A percentile compares a stretch with the other conserved stretches of the same genome.
Evolutionary conservation across 169 alveolate genomes (phyloP).

Genomic region (Babesia sp.): DNA sequence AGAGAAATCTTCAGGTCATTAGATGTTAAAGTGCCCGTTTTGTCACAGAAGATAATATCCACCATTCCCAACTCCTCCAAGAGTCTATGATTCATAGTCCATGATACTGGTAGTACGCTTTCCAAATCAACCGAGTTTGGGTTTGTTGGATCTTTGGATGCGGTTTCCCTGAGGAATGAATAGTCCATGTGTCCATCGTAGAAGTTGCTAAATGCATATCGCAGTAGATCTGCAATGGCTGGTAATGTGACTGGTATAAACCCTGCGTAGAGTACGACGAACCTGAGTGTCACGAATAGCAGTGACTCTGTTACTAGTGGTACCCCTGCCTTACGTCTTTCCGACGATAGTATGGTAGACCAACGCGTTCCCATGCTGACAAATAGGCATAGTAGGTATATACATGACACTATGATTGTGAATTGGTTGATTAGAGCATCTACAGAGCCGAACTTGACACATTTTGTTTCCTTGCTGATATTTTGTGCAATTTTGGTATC

Average conservation of each 20-base stretch:
- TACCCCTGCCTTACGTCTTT: conserved; percentile 22
- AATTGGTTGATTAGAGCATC: conserved; percentile 68
- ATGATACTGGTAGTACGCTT: conserved; percentile 17
- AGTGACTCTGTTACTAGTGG: conserved; percentile 49
- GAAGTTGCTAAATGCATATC: conserved; percentile 29
- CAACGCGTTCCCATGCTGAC: conserved; percentile 56
- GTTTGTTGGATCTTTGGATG: neutral
- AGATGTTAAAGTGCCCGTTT: conserved; percentile 61
- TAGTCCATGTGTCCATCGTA: conserved; percentile 39
- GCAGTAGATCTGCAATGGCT: conserved; percentile 57
- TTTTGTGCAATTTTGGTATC: conserved; percentile 79
- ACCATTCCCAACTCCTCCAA: conserved; percentile 68
- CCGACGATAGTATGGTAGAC: conserved; percentile 16
- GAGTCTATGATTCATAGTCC: conserved; percentile 52
- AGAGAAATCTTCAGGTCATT: conserved; percentile 33
- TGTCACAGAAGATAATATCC: conserved; percentile 64
- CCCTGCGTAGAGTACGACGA: conserved; percentile 41
- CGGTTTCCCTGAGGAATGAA: conserved; percentile 11
- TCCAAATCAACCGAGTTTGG: neutral
- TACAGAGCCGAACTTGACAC: conserved; percentile 63
- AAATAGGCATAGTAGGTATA: conserved; percentile 40
- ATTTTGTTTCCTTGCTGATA: conserved; percentile 21
- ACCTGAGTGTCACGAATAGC: conserved; percentile 39
- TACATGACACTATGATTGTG: conserved; percentile 49
- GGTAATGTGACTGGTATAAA: conserved; percentile 62